Conservation (phyloP, 805 yeast genomes). For the Candida boleticola region DNA sequence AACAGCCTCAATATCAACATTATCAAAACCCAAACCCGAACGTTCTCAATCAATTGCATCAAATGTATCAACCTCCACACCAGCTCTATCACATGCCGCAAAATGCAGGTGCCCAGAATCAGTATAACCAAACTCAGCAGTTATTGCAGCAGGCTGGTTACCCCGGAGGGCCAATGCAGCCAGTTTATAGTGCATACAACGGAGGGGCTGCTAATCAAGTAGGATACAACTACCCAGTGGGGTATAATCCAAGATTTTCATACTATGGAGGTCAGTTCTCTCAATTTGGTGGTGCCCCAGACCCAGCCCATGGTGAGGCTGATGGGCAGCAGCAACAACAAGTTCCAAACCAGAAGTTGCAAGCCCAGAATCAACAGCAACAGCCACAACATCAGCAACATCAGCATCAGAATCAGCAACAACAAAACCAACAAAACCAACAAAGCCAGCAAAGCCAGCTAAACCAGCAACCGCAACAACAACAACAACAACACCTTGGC, state of each 20-base stretch:
- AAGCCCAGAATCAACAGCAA: background rate
- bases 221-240: slow-evolving; percentile 3
- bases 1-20: slow-evolving; percentile 6
- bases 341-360: slow-evolving; percentile 4
- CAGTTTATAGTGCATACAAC: background rate
- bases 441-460: slow-evolving; percentile 6
- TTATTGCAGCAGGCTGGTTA: slow-evolving; percentile 2
- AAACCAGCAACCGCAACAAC: slow-evolving; percentile 5
- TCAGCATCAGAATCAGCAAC: slow-evolving; percentile 1
- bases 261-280: slow-evolving; percentile 4
- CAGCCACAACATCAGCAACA: slow-evolving; percentile 1
- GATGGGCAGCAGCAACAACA: slow-evolving; percentile 1
- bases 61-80: slow-evolving; percentile 1
- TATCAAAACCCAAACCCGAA: background rate
- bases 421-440: no score
- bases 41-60: slow-evolving; percentile 1
- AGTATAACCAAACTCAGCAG: slow-evolving; percentile 1
- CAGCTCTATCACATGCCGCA: slow-evolving; percentile 3
- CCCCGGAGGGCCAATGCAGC: background rate
- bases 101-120: background rate
- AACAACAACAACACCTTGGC: slow-evolving; percentile 2
- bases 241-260: background rate
- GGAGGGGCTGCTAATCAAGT: background rate
- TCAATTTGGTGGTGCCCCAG: slow-evolving; percentile 7
- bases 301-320: background rate